Conservation (phyloP, 768 basidiomycete genomes). For the Russula abietina region DNA sequence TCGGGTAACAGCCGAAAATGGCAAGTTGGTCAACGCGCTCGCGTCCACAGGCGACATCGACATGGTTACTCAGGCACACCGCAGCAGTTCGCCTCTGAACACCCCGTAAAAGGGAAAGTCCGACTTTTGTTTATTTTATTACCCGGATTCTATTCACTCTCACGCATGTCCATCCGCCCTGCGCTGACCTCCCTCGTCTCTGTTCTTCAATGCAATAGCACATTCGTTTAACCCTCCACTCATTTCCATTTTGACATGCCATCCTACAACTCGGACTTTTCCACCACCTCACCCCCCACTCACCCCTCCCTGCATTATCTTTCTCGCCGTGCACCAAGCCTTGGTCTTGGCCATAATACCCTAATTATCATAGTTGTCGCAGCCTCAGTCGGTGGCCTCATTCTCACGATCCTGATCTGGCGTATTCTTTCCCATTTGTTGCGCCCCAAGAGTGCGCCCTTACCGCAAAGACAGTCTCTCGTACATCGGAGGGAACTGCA, state of each 20-base stretch:
- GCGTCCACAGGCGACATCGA: too few relatives aligned
- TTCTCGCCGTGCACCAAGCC: slow-evolving; percentile 1
- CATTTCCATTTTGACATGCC: background rate
- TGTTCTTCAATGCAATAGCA: slow-evolving; percentile 7
- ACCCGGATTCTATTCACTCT: too few relatives aligned
- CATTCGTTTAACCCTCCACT: slow-evolving; percentile 3
- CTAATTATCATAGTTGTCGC: slow-evolving; percentile 44
- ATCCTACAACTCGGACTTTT: background rate
- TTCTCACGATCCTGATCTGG: slow-evolving; percentile 36
- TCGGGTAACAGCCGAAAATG: too few relatives aligned
- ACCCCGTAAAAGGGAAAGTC: too few relatives aligned
- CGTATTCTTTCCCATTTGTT: slow-evolving; percentile 35
- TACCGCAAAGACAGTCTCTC: slow-evolving; percentile 61
- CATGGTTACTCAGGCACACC: too few relatives aligned
- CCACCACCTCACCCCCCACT: background rate
- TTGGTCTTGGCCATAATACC: slow-evolving; percentile 30
- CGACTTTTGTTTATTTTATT: too few relatives aligned
- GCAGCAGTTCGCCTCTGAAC: too few relatives aligned
- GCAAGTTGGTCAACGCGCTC: too few relatives aligned
- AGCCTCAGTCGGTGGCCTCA: slow-evolving; percentile 37
- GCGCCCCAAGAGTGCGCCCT: slow-evolving; percentile 37
- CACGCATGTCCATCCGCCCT: too few relatives aligned
- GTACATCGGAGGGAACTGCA: slow-evolving; percentile 54
- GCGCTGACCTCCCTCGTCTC: too few relatives aligned
- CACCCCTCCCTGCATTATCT: slow-evolving; percentile 3